Evolutionary conservation across 1,139 yeast species (phyloP), one percentile per base, ranked within the genome.

Genomic region (Scheffersomyces parashehatae): DNA sequence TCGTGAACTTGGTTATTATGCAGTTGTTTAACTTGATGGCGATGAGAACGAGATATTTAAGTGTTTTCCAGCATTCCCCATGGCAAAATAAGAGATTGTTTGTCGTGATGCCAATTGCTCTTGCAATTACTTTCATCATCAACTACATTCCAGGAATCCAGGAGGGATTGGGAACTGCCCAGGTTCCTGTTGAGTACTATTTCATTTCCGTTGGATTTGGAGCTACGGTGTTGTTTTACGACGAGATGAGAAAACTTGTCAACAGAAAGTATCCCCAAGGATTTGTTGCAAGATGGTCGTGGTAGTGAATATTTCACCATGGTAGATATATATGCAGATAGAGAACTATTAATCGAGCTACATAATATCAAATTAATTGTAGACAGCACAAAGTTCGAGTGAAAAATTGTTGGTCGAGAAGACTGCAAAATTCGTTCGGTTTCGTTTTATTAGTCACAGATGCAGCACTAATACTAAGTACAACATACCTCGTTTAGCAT

Each of bases 161-260:
- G 47, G 49, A 42, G 1, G 60, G 62, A 7, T 58, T 77, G 51
- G 68, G 64, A 1, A 65, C 80, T 1, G 61, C 65, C 0, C 55
- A 60, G 10, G 72, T 76, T 8, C 81, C 81, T 2, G 76, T 70
- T n/a, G 75, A 73, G 49, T 71, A 72, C 53, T 77, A 70, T 53
- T 70, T 77, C 51, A 66, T 76, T 41, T 76, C 82, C 1, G 38
- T 76, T 32, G 80, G 75, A 0, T 73, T 77, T 51, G 82, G 81
- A 3, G 31, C 59, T 3, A 57, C 68, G 5, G 65, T 75, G 5
- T 51, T 76, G 38, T 43, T 53, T 5, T 64, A 64, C 46, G 82
- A 78, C 48, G 83, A 78, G 54, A 35, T 60, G 28, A 62, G 82
- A 50, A 77, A 77, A 54, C 51, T 58, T 29, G 26, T 53, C 11